A percentile compares a stretch with the other conserved stretches of the same genome.
Conservation (phyloP, 2,329 filamentous ascomycete species). For the Dothiorella sarmentorum region DNA sequence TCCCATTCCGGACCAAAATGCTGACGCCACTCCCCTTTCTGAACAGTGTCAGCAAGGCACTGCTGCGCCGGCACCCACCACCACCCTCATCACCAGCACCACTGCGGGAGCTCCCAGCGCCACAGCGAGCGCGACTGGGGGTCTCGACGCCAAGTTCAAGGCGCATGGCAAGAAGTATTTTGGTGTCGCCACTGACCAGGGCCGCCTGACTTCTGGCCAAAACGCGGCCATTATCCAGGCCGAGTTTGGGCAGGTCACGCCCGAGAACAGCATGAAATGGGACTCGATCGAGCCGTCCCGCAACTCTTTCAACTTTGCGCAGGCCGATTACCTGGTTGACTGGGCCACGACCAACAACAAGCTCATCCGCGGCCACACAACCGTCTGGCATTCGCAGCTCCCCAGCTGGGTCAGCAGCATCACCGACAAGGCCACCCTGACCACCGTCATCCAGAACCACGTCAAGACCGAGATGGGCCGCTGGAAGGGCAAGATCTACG, state of each 20-base stretch:
- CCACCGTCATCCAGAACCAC: slow-evolving; percentile 57
- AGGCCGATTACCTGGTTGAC: slow-evolving; percentile 59
- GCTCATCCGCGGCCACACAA: slow-evolving; percentile 62
- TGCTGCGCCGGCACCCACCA: background rate
- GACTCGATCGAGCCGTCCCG: slow-evolving; percentile 51
- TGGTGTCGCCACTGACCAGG: slow-evolving; percentile 57
- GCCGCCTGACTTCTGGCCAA: slow-evolving; percentile 47
- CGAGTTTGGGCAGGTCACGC: slow-evolving; percentile 63
- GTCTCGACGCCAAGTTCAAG: slow-evolving; percentile 55
- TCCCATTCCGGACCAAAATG: background rate
- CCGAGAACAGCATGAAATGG: slow-evolving; percentile 71
- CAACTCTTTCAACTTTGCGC: slow-evolving; percentile 54
- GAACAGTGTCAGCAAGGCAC: slow-evolving; percentile 15
- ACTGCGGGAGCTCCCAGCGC: slow-evolving; percentile 17
- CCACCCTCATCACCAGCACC: slow-evolving; percentile 5
- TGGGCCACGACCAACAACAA: slow-evolving; percentile 57
- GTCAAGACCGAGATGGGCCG: slow-evolving; percentile 55
- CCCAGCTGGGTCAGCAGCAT: slow-evolving; percentile 58
- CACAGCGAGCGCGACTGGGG: slow-evolving; percentile 32
- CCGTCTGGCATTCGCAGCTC: slow-evolving; percentile 58
- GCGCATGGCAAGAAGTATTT: slow-evolving; percentile 64
- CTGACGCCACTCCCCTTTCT: background rate
- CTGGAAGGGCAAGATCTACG: slow-evolving; percentile 62
- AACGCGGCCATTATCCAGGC: slow-evolving; percentile 57
- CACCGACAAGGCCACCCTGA: slow-evolving; percentile 51